A percentile compares a stretch with the other conserved stretches of the same genome.
Conservation (phyloP, 1,284 basidiomycete species). For the Trametes versicolor region DNA sequence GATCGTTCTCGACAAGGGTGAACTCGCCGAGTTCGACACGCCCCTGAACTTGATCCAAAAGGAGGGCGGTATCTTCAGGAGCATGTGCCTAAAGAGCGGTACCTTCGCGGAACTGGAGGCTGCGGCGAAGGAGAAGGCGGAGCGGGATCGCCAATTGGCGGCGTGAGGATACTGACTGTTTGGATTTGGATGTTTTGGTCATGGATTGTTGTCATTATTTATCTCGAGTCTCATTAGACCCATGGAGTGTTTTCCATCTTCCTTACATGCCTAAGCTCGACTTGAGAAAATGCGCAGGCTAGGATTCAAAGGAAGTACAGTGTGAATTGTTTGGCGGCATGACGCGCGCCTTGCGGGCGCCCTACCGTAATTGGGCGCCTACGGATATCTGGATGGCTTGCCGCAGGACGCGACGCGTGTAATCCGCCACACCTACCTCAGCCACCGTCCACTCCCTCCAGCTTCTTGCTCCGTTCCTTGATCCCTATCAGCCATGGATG, state of each 20-base stretch:
- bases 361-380: slow-evolving; percentile 17
- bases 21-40: slow-evolving; percentile 85
- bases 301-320: too few species aligned
- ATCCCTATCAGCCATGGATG: slow-evolving; percentile 38
- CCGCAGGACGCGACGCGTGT: slow-evolving; percentile 13
- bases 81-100: slow-evolving; percentile 86
- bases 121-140: slow-evolving; percentile 59
- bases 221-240: not conserved
- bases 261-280: too few species aligned
- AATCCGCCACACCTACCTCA: not conserved
- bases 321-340: too few species aligned
- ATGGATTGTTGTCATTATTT: not conserved
- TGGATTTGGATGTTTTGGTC: not conserved
- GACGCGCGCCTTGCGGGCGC: too few species aligned
- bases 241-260: too few species aligned
- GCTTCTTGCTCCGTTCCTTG: not conserved
- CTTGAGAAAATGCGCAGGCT: too few species aligned
- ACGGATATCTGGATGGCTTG: not conserved
- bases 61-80: slow-evolving; percentile 78
- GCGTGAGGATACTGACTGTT: not conserved
- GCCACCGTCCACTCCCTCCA: not conserved
- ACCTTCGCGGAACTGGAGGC: slow-evolving; percentile 75
- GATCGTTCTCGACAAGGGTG: slow-evolving; percentile 84
- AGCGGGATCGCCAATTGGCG: slow-evolving; percentile 25
- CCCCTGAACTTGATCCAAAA: slow-evolving; percentile 81